These are phyloP conservation scores for Fusarium sp. DNA, from an alignment of 2,329 filamentous ascomycete species.

Conservation along the genomic window DNA sequence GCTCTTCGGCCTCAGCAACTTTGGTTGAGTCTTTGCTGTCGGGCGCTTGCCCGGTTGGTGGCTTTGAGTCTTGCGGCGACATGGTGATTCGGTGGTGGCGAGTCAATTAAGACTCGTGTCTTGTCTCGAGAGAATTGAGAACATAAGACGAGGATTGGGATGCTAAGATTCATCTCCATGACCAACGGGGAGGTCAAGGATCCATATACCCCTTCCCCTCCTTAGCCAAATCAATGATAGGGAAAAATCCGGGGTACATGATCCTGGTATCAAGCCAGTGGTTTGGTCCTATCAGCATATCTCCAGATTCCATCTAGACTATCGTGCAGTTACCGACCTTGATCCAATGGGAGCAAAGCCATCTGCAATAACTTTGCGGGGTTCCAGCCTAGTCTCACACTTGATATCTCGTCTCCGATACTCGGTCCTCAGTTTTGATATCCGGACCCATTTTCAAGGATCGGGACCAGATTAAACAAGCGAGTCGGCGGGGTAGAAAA, in stretches of 20 bases:
- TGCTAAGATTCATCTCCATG: no score
- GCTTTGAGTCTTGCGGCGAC: slow-evolving; percentile 2
- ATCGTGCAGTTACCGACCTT: background rate
- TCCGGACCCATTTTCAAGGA: slow-evolving; percentile 5
- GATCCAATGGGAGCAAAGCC: slow-evolving; percentile 4
- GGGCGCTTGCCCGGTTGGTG: background rate
- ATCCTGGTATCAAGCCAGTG: no score
- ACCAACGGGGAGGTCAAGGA: no score
- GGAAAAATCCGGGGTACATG: no score
- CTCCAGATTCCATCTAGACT: slow-evolving; percentile 1
- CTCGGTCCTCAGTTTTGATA: slow-evolving; percentile 30
- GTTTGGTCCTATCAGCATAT: slow-evolving; percentile 11
- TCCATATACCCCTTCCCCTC: no score
- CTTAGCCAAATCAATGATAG: no score
- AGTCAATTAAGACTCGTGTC: no score
- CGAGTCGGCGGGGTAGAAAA: slow-evolving; percentile 27
- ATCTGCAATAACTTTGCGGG: slow-evolving; percentile 7
- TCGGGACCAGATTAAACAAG: slow-evolving; percentile 7
- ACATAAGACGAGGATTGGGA: no score
- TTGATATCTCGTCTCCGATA: background rate
- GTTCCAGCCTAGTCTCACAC: background rate
- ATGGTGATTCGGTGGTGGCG: background rate
- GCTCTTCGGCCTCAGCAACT: slow-evolving; percentile 26
- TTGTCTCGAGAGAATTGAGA: no score
- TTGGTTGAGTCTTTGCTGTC: slow-evolving; percentile 4